Percentiles rank a stretch among this genome's conserved stretches.
Evolutionary conservation across 345 rosid genomes (phyloP).

Genomic region (Ailanthus altissimus): DNA sequence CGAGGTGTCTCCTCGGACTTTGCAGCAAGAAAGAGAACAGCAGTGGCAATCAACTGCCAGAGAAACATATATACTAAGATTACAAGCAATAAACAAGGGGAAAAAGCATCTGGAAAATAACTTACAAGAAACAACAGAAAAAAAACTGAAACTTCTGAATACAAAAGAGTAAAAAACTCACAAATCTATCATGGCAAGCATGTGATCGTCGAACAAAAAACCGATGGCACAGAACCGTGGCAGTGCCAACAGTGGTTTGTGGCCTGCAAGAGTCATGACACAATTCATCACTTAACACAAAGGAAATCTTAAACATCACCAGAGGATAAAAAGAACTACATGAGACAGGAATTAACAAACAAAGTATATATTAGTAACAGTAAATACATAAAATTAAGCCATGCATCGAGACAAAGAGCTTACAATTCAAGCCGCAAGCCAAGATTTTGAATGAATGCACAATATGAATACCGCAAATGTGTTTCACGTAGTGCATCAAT

Average conservation of each 20-base stretch:
- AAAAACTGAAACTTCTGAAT: neutral
- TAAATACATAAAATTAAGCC: neutral
- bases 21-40: conserved; percentile 76
- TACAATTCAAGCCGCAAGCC: conserved; percentile 70
- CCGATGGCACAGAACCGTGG: conserved; percentile 83
- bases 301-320: neutral
- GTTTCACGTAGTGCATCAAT: conserved; percentile 67
- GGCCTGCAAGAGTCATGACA: conserved; percentile 50
- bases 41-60: conserved; percentile 71
- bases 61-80: conserved; percentile 14
- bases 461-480: conserved; percentile 76
- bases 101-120: neutral
- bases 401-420: conserved; percentile 28
- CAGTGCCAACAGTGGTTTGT: conserved; percentile 68
- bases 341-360: too few relatives aligned
- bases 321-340: too few relatives aligned
- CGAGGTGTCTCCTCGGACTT: conserved; percentile 87
- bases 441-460: conserved; percentile 69
- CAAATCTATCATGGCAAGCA: conserved; percentile 84
- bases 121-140: neutral
- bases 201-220: conserved; percentile 79
- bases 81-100: neutral
- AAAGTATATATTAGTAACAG: too few relatives aligned
- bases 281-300: neutral
- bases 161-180: conserved; percentile 38